Conservation (phyloP, 2,329 filamentous ascomycete genomes). For the Mycosphaerella sp. region DNA sequence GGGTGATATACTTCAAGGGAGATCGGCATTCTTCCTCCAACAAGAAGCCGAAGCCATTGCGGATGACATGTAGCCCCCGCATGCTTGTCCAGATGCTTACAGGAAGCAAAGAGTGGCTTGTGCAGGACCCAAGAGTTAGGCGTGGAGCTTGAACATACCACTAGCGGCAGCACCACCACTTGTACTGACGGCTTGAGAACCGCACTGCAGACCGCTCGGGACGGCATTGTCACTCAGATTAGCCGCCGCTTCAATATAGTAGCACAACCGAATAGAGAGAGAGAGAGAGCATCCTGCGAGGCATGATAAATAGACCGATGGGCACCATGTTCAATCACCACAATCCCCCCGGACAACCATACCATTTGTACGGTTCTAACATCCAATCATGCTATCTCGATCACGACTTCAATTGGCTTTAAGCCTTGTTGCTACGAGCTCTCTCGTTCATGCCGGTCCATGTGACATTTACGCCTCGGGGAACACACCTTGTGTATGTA, state of each 20-base stretch:
- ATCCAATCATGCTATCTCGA: slow-evolving; percentile 12
- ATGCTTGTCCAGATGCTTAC: slow-evolving; percentile 2
- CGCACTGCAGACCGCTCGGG: no score
- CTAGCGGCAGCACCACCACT: no score
- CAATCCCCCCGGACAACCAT: neutral
- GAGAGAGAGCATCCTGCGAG: no score
- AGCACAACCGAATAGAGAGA: no score
- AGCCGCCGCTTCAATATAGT: no score
- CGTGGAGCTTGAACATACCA: slow-evolving; percentile 1
- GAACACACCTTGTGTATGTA: slow-evolving; percentile 49
- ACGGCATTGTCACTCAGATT: neutral
- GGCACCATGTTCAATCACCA: neutral
- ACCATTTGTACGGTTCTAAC: neutral
- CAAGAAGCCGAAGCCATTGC: slow-evolving; percentile 1
- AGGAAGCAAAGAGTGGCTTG: neutral
- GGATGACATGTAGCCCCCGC: neutral
- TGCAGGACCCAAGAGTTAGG: neutral
- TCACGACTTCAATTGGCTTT: slow-evolving; percentile 14
- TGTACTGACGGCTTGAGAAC: no score
- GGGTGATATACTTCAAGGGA: no score
- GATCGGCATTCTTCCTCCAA: slow-evolving; percentile 10
- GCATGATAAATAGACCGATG: neutral
- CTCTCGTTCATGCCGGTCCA: slow-evolving; percentile 44
- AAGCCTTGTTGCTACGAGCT: slow-evolving; percentile 10
- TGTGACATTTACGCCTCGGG: slow-evolving; percentile 58